Percentiles rank a stretch among this genome's conserved stretches.
Evolutionary conservation across 345 rosid species (phyloP).

Genomic region (Angophora floribunda): DNA sequence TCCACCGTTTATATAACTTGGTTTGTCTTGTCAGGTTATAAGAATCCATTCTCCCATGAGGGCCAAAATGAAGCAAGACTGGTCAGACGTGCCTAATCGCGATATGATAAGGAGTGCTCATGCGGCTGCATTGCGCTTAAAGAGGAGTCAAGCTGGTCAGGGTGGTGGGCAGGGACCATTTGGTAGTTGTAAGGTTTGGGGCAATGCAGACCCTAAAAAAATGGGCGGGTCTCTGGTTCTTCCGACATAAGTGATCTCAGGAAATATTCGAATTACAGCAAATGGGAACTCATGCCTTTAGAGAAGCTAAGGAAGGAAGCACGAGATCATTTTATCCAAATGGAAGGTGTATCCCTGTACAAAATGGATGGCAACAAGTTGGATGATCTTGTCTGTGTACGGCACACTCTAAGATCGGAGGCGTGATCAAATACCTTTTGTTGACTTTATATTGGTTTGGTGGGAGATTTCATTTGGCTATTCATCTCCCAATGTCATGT

Average conservation of each 20-base stretch:
- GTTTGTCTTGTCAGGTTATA: slow-evolving; percentile 45
- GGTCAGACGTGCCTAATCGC: slow-evolving; percentile 82
- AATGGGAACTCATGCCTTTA: slow-evolving; percentile 84
- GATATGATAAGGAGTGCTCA: slow-evolving; percentile 71
- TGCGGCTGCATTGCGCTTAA: slow-evolving; percentile 65
- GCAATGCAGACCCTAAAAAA: slow-evolving; percentile 35
- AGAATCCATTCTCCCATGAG: slow-evolving; percentile 97
- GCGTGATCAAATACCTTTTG: neutral
- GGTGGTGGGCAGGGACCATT: slow-evolving; percentile 46
- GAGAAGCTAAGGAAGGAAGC: slow-evolving; percentile 86
- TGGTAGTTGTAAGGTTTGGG: slow-evolving; percentile 94
- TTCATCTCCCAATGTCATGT: neutral
- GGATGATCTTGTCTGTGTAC: slow-evolving; percentile 89
- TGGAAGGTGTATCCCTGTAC: slow-evolving; percentile 77
- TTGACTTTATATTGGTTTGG: neutral
- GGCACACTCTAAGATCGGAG: slow-evolving; percentile 32
- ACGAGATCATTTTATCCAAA: slow-evolving; percentile 56
- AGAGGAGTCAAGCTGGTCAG: slow-evolving; percentile 34
- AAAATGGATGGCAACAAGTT: slow-evolving; percentile 96
- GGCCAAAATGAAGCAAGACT: slow-evolving; percentile 58
- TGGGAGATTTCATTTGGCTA: neutral
- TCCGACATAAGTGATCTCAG: slow-evolving; percentile 69
- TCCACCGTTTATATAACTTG: neutral
- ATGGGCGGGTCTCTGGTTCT: slow-evolving; percentile 72
- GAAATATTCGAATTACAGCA: slow-evolving; percentile 70